Evolutionary conservation across 208 protist species (phyloP), one percentile per base, ranked within the genome.

Genomic region (Crithidia mellificae): DNA sequence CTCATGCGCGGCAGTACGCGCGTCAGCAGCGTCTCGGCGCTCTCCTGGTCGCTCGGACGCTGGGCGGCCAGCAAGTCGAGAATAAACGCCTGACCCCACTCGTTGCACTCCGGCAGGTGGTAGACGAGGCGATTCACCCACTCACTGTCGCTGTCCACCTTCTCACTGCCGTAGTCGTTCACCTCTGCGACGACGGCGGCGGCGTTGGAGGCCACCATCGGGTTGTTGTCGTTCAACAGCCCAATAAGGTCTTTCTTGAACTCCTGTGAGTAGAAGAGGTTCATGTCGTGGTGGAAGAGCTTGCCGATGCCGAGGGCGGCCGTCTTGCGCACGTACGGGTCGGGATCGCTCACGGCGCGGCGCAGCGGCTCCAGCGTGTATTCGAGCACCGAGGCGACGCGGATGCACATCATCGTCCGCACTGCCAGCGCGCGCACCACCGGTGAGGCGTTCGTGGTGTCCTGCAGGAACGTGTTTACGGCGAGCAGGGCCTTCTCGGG

Each of bases 321-420:
- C 0, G 98, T 99, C 81, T 99, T 99, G 59, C 98, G 91, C 4
- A 99, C 99, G 79, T 99, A 99, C 15, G 98, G 98, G 77, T 99
- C 98, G n/a, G 81, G 49, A 72, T 99, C 98, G 44, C 39, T 54
- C 19, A 86, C 76, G 20, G 92, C 95, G 30, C 92, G 80, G 27
- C 90, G 84, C 56, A 99, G 88, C 29, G 98, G 98, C 86, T 99
- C 96, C 55, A 97, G 91, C 2, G 99, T 93, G 83, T 99, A 99
- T 73, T 99, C 98, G 17, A 94, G 91, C 34, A 99, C 99, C 12
- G 92, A 89, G 29, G 98, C 83, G 0, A 99, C 98, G 46, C 98
- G 94, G 63, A 99, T 98, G 79, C 98, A 99, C 67, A 99, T 95
- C 98, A 99, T 99, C 8, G 99, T 99, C 46, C 99, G 90, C 25